Conservation (phyloP, 371 early-diverging fungal species). For the Cokeromyces recurvatus region DNA sequence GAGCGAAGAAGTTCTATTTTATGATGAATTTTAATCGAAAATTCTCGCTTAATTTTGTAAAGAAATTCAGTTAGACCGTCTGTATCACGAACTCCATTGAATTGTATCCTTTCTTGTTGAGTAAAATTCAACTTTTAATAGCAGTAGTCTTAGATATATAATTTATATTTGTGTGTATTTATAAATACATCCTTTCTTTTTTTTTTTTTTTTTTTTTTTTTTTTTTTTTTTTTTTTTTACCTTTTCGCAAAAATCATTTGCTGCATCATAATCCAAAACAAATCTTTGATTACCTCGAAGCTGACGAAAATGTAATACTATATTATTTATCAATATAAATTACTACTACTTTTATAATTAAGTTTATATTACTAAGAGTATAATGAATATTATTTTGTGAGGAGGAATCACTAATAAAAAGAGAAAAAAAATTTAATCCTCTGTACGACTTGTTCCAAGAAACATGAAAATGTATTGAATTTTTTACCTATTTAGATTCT, state of each 20-base stretch:
- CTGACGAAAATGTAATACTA: constrained; percentile 46
- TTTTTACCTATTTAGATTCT: no score
- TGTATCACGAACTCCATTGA: constrained; percentile 52
- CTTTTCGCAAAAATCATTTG: constrained; percentile 26
- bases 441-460: no score
- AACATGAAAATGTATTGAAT: no score
- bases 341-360: background rate
- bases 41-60: constrained; percentile 48
- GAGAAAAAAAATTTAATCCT: no score
- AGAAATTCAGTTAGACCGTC: constrained; percentile 51
- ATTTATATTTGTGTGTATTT: no score
- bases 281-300: constrained; percentile 41
- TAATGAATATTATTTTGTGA: background rate
- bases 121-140: constrained; percentile 47
- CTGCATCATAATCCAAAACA: constrained; percentile 31
- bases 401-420: no score
- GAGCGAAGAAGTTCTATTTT: no score
- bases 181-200: no score
- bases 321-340: background rate
- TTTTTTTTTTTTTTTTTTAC: no score
- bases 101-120: constrained; percentile 37
- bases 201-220: no score
- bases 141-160: no score
- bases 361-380: background rate
- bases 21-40: constrained; percentile 52